These are phyloP conservation scores for Capronia epimyces DNA, from an alignment of 2,329 filamentous ascomycete species.

Conservation along the genomic window DNA sequence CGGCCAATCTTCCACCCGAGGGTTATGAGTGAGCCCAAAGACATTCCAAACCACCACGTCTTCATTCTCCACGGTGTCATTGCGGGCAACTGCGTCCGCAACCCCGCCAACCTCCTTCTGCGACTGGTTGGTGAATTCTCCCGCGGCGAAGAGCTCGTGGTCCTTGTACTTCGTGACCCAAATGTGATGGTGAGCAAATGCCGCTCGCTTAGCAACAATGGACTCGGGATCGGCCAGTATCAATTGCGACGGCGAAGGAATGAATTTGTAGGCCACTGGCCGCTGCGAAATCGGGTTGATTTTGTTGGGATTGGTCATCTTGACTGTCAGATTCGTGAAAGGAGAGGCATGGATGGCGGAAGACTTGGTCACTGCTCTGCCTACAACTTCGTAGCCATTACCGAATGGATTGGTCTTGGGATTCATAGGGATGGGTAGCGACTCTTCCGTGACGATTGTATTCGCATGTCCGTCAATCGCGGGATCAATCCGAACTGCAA, in stretches of 20 bases:
- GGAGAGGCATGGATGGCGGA: slow-evolving; percentile 51
- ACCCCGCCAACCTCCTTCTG: slow-evolving; percentile 42
- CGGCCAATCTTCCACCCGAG: slow-evolving; percentile 47
- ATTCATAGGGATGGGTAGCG: slow-evolving; percentile 46
- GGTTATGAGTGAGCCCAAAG: slow-evolving; percentile 49
- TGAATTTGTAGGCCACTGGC: slow-evolving; percentile 46
- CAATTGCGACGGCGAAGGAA: slow-evolving; percentile 44
- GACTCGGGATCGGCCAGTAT: slow-evolving; percentile 44
- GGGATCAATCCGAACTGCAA: slow-evolving; percentile 61
- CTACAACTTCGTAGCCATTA: slow-evolving; percentile 55
- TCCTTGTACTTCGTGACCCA: slow-evolving; percentile 49
- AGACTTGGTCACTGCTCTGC: slow-evolving; percentile 45
- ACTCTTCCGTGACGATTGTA: slow-evolving; percentile 51
- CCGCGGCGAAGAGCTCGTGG: slow-evolving; percentile 46
- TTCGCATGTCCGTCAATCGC: slow-evolving; percentile 55
- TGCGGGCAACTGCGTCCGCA: slow-evolving; percentile 39
- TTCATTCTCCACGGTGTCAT: slow-evolving; percentile 40
- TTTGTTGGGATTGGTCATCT: slow-evolving; percentile 44
- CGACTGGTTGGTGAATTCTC: slow-evolving; percentile 46
- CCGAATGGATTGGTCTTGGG: slow-evolving; percentile 55
- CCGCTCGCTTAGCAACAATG: slow-evolving; percentile 42
- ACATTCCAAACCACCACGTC: slow-evolving; percentile 48
- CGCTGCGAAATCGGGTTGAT: slow-evolving; percentile 41
- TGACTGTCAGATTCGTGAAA: slow-evolving; percentile 42
- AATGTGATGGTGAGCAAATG: slow-evolving; percentile 47